Conservation (phyloP, 441 rosid species). For the Populus trichocarpa region DNA sequence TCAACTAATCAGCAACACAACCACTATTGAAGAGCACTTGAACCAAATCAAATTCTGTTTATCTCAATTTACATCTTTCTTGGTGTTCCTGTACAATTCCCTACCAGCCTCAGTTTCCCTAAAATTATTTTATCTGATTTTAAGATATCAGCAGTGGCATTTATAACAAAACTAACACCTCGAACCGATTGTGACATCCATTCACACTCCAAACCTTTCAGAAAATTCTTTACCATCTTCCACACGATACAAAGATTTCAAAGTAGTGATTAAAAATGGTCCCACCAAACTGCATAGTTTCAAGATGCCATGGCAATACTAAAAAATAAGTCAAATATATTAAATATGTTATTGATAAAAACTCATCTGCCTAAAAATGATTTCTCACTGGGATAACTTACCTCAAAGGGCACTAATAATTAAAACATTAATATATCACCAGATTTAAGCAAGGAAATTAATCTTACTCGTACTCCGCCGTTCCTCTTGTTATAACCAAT, state of each 20-base stretch:
- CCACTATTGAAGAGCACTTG: neutral
- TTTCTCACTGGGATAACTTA: neutral
- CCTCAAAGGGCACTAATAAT: neutral
- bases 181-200: neutral
- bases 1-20: neutral
- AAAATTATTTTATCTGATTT: conserved; percentile 1
- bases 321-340: conserved; percentile 1
- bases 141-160: neutral
- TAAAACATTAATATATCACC: conserved; percentile 3
- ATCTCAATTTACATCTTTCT: neutral
- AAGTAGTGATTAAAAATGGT: conserved; percentile 5
- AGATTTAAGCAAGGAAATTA: neutral
- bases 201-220: neutral
- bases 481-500: neutral
- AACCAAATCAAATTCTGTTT: neutral
- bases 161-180: conserved; percentile 1
- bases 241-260: conserved; percentile 10
- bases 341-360: neutral
- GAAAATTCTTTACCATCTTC: neutral
- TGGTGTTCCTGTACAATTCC: neutral
- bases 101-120: neutral
- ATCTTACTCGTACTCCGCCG: neutral
- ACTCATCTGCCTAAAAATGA: neutral
- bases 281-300: neutral
- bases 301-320: conserved; percentile 3